These are phyloP conservation scores for Coemansia biformis DNA, from an alignment of 192 early-diverging fungal genomes.

Conservation along the genomic window DNA sequence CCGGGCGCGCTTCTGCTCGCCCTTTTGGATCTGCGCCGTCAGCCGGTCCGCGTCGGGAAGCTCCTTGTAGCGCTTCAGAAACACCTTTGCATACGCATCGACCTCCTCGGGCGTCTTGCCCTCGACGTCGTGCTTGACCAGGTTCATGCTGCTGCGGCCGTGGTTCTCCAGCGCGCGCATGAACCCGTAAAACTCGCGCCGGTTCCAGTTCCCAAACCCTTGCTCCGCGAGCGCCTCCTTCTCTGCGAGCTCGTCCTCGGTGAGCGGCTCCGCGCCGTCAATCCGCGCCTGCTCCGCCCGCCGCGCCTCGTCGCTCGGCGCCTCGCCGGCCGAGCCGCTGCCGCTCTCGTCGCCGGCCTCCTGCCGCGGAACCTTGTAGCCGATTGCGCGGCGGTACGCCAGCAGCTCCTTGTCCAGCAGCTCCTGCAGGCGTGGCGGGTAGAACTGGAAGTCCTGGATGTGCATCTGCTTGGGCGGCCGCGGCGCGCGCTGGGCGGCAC, in stretches of 20 bases:
- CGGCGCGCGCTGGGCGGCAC: slow-evolving; percentile 57
- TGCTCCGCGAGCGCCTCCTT: slow-evolving; percentile 61
- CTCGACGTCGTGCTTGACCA: slow-evolving; percentile 84
- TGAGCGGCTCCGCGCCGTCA: slow-evolving; percentile 81
- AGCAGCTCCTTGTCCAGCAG: slow-evolving; percentile 80
- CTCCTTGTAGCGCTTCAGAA: slow-evolving; percentile 87
- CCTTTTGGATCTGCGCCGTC: slow-evolving; percentile 80
- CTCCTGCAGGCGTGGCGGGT: slow-evolving; percentile 66
- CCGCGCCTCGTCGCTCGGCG: slow-evolving; percentile 55
- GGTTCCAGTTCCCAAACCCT: slow-evolving; percentile 88
- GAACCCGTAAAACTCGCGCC: slow-evolving; percentile 82
- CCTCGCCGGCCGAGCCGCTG: slow-evolving; percentile 31
- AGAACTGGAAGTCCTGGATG: slow-evolving; percentile 92
- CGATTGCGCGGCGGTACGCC: slow-evolving; percentile 62
- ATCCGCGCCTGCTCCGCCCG: slow-evolving; percentile 77
- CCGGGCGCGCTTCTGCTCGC: slow-evolving; percentile 73
- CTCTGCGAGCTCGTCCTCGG: slow-evolving; percentile 80
- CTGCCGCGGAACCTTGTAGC: slow-evolving; percentile 62
- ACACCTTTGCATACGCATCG: slow-evolving; percentile 74
- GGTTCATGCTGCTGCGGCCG: slow-evolving; percentile 68
- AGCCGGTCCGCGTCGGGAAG: slow-evolving; percentile 83
- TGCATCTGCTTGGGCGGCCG: slow-evolving; percentile 63
- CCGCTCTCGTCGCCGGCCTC: slow-evolving; percentile 37
- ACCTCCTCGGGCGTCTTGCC: slow-evolving; percentile 88
- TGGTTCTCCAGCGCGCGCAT: slow-evolving; percentile 80